phyloP scores from a whole-genome alignment of 345 rosid genomes.

The Adansonia digitata region DNA sequence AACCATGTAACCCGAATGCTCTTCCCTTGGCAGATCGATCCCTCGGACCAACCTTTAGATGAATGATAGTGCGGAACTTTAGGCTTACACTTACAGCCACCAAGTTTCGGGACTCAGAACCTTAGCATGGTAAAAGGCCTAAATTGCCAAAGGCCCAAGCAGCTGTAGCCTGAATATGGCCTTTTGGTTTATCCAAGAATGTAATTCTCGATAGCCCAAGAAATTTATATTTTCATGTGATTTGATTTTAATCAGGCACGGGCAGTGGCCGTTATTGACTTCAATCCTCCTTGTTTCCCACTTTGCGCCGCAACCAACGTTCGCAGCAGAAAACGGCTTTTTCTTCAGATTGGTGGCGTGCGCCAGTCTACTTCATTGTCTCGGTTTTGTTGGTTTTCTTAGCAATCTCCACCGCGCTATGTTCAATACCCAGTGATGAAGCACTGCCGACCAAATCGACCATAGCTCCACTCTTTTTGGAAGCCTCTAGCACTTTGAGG shows the following conservation, averaged over 20 bases:
- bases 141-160: background rate
- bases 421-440: slow-evolving; percentile 19
- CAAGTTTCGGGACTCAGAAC: too few species aligned
- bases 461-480: slow-evolving; percentile 30
- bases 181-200: background rate
- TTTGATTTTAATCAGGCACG: too few species aligned
- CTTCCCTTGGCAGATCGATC: too few species aligned
- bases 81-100: too few species aligned
- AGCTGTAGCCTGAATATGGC: background rate
- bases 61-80: too few species aligned
- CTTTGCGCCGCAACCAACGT: background rate
- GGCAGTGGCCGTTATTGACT: too few species aligned
- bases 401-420: slow-evolving; percentile 56
- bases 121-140: too few species aligned
- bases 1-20: too few species aligned
- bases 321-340: background rate
- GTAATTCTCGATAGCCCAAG: background rate
- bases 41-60: too few species aligned
- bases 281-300: background rate
- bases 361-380: slow-evolving; percentile 49
- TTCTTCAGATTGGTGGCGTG: slow-evolving; percentile 40
- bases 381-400: slow-evolving; percentile 59
- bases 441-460: slow-evolving; percentile 14
- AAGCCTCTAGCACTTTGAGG: slow-evolving; percentile 53
- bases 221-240: background rate